Base-by-base conservation (phyloP, 2,329 filamentous ascomycete genomes). In the Remersonia thermophila region DNA sequence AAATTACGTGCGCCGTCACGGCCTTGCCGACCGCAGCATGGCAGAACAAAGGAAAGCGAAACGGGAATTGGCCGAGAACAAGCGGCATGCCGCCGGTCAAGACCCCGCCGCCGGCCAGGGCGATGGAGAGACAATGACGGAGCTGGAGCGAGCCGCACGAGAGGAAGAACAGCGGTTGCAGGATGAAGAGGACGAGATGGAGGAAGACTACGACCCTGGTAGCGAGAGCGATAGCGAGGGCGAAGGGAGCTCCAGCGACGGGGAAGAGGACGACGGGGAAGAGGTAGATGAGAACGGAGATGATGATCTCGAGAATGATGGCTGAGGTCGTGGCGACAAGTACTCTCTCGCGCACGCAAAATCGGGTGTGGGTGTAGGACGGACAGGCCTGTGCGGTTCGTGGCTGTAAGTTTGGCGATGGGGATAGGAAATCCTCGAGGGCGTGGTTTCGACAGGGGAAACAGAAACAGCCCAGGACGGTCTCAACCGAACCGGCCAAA, bases 41-140 rank as follows among this genome's bases (percentile, higher is more conserved):
- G 77, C 76, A 0, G 77, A 81, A 50, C 69, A 73, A 51, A 59
- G 77, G 35, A 76, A 76, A 49, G 77, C 73, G 2, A 80, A 79
- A 64, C 60, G 68, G 18, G 63, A 77, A 51, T 54, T 78, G 35
- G 67, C 69, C 3, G 73, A 79, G 51, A 79, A 79, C 45, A 61
- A 58, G 14, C 61, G 58, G 30, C 69, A 67, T 51, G 47, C 4
- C 1, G 34, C 29, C 7, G 55, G 48, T 12, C 56, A 51, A 1
- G 59, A 46, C 1, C 59, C 49, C 8, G 54, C 55, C 0, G 60
- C 61, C 11, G 66, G 56, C 0, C 60, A 52, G 10, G 61, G 53
- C 2, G 61, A 51, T 1, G 34, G 23, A 3, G 60, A 61, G 27
- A 62, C 57, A 11, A 54, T 63, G 46, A 66, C 65, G 2, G 67